Evolutionary conservation across 2,329 filamentous ascomycete genomes (phyloP), one percentile per base, ranked within the genome.

Genomic region (Parastagonospora avenae): DNA sequence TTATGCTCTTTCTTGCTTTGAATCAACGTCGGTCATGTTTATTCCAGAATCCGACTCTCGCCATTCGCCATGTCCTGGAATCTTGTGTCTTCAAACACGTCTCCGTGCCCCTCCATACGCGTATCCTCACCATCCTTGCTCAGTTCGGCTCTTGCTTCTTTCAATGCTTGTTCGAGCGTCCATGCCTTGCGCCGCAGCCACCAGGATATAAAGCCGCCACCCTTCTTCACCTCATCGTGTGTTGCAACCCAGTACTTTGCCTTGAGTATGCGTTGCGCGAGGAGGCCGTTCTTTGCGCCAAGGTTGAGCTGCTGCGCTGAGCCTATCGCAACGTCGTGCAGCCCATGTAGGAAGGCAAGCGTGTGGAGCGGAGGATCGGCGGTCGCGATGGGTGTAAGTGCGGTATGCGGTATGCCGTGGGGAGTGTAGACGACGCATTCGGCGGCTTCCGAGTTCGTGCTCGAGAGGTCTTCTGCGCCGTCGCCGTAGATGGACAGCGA

Each of bases 181-280:
- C 77, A 68, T 0, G 73, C 63, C 42, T 74, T 78, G 30, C 78
- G 60, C 30, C 64, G 68, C 49, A 82, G 74, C 70, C 72, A 82
- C 74, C 74, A 80, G 1, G 70, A 79, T 8, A 88, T 79, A 4
- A 87, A 59, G 0, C 85, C 85, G 0, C 78, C 78, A 0, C 83
- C 85, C 46, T 70, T 79, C 69, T 88, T 88, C 4, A 82, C 74
- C 67, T 88, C 85, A 57, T 87, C 85, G 59, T 89, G 85, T 24
- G 86, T 88, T 0, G 79, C 80, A 14, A 88, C 71, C 86, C 85
- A 89, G 60, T 88, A 88, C 57, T 76, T 80, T 0, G 84, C 82
- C 2, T 77, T 73, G 28, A 83, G 69, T 4, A 79, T 69, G 12
- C 77, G 70, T 50, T 84, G 84, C 2, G 82, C 82, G 50, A 80